A percentile compares a stretch with the other conserved stretches of the same genome.
phyloP scores from a whole-genome alignment of 2,329 filamentous ascomycete species.

The Fusarium clavum region DNA sequence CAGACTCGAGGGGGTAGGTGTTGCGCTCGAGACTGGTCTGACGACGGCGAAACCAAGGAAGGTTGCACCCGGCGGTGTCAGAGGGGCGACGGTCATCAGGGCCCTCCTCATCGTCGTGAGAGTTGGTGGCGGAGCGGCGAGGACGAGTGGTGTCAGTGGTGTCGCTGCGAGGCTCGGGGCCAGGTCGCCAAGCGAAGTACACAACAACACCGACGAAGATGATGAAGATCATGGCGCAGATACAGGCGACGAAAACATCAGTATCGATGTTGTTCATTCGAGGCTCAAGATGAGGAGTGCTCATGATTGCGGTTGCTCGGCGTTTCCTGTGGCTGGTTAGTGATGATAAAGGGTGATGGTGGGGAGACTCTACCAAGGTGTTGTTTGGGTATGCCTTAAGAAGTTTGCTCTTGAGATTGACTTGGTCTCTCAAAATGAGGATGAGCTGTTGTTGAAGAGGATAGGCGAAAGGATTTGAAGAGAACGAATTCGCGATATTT shows the following conservation, averaged over 20 bases:
- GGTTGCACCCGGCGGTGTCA: not conserved
- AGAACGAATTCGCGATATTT: not conserved
- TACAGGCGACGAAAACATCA: not conserved
- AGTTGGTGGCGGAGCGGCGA: too few relatives aligned
- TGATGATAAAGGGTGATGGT: not conserved
- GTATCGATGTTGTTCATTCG: slow-evolving; percentile 3
- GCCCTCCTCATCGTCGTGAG: not conserved
- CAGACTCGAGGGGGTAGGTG: not conserved
- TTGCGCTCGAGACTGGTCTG: not conserved
- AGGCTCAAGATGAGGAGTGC: not conserved
- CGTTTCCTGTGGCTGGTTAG: slow-evolving; percentile 3
- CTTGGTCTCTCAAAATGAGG: not conserved
- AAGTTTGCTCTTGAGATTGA: not conserved
- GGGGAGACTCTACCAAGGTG: not conserved
- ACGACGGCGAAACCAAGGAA: not conserved
- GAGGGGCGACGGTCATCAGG: not conserved
- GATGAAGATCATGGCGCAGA: not conserved
- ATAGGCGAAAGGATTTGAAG: not conserved
- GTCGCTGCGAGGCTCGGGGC: not conserved
- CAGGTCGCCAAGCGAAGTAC: not conserved
- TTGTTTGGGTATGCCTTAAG: not conserved
- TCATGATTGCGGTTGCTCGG: slow-evolving; percentile 3
- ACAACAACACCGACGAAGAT: not conserved
- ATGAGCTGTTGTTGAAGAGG: not conserved
- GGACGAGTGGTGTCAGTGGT: not conserved